phyloP scores from a whole-genome alignment of 2,329 filamentous ascomycete genomes.

The Ophiostoma tasmaniense region DNA sequence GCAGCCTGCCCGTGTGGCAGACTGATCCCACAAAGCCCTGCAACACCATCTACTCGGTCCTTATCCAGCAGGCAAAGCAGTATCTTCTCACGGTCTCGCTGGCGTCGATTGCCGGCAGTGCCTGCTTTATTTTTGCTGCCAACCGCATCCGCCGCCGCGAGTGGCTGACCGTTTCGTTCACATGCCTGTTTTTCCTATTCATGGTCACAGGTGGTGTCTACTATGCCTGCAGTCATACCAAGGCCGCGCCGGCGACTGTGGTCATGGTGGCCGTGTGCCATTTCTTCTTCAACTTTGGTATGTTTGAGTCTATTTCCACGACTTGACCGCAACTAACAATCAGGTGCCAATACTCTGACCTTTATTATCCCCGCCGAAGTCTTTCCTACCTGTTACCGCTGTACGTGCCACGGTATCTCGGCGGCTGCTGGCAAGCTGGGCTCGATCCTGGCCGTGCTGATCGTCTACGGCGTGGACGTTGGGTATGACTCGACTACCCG shows the following conservation, averaged over 20 bases:
- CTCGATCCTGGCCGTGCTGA: conserved; percentile 43
- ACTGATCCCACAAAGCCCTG: conserved; percentile 41
- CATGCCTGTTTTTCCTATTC: conserved; percentile 39
- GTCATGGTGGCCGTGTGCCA: conserved; percentile 45
- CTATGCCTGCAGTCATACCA: conserved; percentile 37
- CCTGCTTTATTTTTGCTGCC: conserved; percentile 39
- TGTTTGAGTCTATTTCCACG: too few species aligned
- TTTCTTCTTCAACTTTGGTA: conserved; percentile 48
- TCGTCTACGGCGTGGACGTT: conserved; percentile 43
- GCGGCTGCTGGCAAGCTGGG: conserved; percentile 53
- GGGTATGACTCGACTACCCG: conserved; percentile 34
- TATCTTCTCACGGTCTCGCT: conserved; percentile 45
- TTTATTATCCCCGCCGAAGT: conserved; percentile 58
- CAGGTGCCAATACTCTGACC: conserved; percentile 51
- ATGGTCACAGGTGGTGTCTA: conserved; percentile 43
- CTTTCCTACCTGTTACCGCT: conserved; percentile 56
- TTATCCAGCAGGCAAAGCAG: conserved; percentile 45
- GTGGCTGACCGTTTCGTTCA: conserved; percentile 43
- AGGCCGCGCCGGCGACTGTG: conserved; percentile 38
- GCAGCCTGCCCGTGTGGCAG: conserved; percentile 39
- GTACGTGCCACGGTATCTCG: conserved; percentile 54
- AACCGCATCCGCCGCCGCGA: conserved; percentile 40
- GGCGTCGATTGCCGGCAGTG: conserved; percentile 42
- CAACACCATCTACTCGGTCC: conserved; percentile 43
- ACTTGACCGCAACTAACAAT: neutral